Evolutionary conservation across 352 stramenopile genomes (phyloP).

Genomic region (Peronosclerospora sorghi): DNA sequence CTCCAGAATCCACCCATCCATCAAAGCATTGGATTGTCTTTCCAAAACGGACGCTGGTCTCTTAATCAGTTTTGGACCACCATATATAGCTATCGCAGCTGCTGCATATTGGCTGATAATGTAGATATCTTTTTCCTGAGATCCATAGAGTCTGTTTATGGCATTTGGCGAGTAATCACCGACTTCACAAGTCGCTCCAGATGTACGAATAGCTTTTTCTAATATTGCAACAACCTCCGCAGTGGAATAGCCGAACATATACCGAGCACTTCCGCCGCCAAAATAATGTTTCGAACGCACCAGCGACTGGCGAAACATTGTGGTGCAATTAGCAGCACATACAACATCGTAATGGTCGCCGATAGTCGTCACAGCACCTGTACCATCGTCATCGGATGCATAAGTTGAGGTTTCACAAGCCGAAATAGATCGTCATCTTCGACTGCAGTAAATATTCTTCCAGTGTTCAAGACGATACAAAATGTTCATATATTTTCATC

Average conservation of each 20-base stretch:
- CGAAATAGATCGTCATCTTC: too few relatives aligned
- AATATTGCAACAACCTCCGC: background rate
- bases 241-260: constrained; percentile 6
- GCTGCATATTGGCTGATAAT: constrained; percentile 1
- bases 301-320: background rate
- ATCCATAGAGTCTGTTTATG: background rate
- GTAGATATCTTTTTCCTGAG: too few relatives aligned
- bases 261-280: constrained; percentile 9
- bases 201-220: background rate
- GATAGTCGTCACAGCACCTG: background rate
- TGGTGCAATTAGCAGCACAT: too few relatives aligned
- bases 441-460: too few relatives aligned
- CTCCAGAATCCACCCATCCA: constrained; percentile 11
- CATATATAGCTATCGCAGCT: constrained; percentile 3
- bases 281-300: constrained; percentile 11
- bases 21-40: background rate
- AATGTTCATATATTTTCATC: too few relatives aligned
- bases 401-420: too few relatives aligned
- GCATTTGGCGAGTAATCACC: constrained; percentile 1
- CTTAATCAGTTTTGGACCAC: constrained; percentile 1
- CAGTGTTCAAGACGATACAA: too few relatives aligned
- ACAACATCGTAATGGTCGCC: too few relatives aligned
- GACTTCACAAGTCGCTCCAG: too few relatives aligned
- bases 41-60: constrained; percentile 2
- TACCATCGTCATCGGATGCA: too few relatives aligned